Evolutionary conservation across 1,139 yeast genomes (phyloP).

Genomic region (Taiozyma onychis): DNA sequence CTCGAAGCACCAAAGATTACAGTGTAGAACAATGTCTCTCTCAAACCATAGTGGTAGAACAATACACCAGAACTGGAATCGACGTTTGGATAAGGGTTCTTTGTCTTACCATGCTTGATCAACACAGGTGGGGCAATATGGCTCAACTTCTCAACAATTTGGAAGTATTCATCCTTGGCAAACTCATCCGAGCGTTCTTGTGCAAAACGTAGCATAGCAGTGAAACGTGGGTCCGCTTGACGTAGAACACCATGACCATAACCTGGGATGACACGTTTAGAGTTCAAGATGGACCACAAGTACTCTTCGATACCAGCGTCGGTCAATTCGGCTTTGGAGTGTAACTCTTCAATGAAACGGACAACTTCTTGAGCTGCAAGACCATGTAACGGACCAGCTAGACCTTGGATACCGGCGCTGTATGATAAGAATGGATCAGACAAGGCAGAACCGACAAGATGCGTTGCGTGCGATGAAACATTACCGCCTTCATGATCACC

Average conservation of each 20-base stretch:
- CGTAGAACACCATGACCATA: slow-evolving; percentile 41
- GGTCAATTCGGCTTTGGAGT: slow-evolving; percentile 21
- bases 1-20: slow-evolving; percentile 37
- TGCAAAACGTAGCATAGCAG: slow-evolving; percentile 33
- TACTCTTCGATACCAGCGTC: slow-evolving; percentile 29
- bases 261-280: slow-evolving; percentile 40
- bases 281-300: slow-evolving; percentile 35
- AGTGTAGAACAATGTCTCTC: slow-evolving; percentile 50
- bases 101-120: slow-evolving; percentile 53
- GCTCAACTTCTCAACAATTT: slow-evolving; percentile 29
- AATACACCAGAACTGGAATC: slow-evolving; percentile 55
- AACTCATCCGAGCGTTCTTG: slow-evolving; percentile 27
- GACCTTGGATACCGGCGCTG: slow-evolving; percentile 37
- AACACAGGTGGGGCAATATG: slow-evolving; percentile 51
- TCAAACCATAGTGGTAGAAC: slow-evolving; percentile 53
- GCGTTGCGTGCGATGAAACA: slow-evolving; percentile 40
- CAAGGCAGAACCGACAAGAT: slow-evolving; percentile 37
- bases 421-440: slow-evolving; percentile 36
- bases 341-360: slow-evolving; percentile 34
- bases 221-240: slow-evolving; percentile 38
- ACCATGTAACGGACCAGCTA: slow-evolving; percentile 42
- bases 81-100: slow-evolving; percentile 62
- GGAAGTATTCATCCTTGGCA: slow-evolving; percentile 26
- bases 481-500: slow-evolving; percentile 45
- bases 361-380: slow-evolving; percentile 41